Percentiles rank a stretch among this genome's conserved stretches.
These are phyloP conservation scores for Alternaria sp. DNA, from an alignment of 2,329 filamentous ascomycete species.

Conservation along the genomic window DNA sequence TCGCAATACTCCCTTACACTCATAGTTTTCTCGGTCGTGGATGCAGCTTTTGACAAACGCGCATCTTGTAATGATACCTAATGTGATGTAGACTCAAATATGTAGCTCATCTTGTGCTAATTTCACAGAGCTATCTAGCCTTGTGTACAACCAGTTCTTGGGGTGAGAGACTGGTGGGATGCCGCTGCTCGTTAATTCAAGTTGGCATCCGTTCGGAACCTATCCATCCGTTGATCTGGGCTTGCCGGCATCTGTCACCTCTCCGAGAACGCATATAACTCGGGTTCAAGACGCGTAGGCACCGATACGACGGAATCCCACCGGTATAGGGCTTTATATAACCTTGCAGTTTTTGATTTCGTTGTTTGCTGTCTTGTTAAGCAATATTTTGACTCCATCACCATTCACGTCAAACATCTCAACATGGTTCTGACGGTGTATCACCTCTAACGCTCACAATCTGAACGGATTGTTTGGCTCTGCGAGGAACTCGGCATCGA, in stretches of 20 bases:
- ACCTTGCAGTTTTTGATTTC: not conserved
- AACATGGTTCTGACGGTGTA: slow-evolving; percentile 35
- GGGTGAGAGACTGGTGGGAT: no score
- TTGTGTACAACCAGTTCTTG: no score
- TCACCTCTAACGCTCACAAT: slow-evolving; percentile 59
- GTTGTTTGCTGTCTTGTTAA: not conserved
- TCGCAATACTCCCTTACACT: no score
- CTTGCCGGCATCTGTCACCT: not conserved
- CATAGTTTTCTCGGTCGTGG: no score
- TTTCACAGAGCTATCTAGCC: no score
- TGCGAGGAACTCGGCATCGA: slow-evolving; percentile 68
- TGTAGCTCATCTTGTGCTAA: no score
- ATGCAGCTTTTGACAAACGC: no score
- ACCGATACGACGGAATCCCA: not conserved
- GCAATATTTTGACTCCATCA: not conserved
- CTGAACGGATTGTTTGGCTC: slow-evolving; percentile 69
- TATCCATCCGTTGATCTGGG: no score
- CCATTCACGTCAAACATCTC: not conserved
- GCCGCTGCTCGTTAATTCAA: no score
- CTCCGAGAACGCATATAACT: not conserved
- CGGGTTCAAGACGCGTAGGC: not conserved
- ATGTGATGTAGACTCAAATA: no score
- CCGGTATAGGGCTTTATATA: not conserved
- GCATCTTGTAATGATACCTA: no score
- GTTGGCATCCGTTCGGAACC: not conserved